A percentile compares a stretch with the other conserved stretches of the same genome.
phyloP scores from a whole-genome alignment of 768 basidiomycete species.

The Auriscalpium vulgare region DNA sequence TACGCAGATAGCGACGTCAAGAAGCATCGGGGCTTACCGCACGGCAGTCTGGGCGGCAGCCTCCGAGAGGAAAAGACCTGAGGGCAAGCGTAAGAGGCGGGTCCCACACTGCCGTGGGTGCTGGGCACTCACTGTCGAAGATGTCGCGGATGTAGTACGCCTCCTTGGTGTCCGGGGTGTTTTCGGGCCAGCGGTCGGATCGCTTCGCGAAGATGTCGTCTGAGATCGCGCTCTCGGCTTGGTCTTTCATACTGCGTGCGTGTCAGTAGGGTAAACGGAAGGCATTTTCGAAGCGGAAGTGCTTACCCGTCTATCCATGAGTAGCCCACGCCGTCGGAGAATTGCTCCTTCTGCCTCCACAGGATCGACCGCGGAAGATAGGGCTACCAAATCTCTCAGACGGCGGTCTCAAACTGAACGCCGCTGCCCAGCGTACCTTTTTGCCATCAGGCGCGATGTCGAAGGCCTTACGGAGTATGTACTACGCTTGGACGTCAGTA shows the following conservation, averaged over 20 bases:
- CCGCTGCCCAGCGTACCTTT: slow-evolving; percentile 35
- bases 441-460: slow-evolving; percentile 69
- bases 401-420: neutral
- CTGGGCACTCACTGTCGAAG: slow-evolving; percentile 59
- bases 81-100: neutral
- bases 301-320: slow-evolving; percentile 95
- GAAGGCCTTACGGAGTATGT: slow-evolving; percentile 94
- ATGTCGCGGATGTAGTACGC: slow-evolving; percentile 89
- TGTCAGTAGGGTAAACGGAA: neutral
- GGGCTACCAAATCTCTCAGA: slow-evolving; percentile 38
- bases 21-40: slow-evolving; percentile 41
- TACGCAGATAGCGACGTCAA: neutral
- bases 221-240: slow-evolving; percentile 65
- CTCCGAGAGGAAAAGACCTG: slow-evolving; percentile 76
- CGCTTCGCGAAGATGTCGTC: slow-evolving; percentile 76
- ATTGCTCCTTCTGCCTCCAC: slow-evolving; percentile 99
- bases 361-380: slow-evolving; percentile 92
- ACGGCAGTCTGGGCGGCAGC: slow-evolving; percentile 89
- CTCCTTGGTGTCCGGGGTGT: slow-evolving; percentile 93
- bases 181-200: slow-evolving; percentile 65
- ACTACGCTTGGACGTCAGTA: slow-evolving; percentile 37
- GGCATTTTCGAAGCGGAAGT: neutral
- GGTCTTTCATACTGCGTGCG: slow-evolving; percentile 71
- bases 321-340: slow-evolving; percentile 97
- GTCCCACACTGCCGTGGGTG: neutral